phyloP scores from a whole-genome alignment of 2,329 filamentous ascomycete genomes.

The Pseudogymnoascus sp. region DNA sequence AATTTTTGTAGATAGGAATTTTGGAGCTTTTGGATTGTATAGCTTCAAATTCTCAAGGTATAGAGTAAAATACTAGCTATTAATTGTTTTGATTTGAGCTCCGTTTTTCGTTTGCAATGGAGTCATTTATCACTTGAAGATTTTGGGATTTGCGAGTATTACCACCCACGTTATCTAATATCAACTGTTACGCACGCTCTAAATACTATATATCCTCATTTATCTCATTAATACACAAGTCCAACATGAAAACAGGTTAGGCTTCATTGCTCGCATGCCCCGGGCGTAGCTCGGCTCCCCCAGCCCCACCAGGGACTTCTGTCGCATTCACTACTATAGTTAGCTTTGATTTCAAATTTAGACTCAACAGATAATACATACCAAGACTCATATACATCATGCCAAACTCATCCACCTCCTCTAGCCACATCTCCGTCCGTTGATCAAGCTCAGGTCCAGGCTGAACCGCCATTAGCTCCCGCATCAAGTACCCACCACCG shows the following conservation, averaged over 20 bases:
- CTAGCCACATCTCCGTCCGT: conserved; percentile 34
- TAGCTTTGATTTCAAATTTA: neutral
- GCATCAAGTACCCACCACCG: conserved; percentile 25
- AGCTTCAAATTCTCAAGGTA: neutral
- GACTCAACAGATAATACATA: conserved; percentile 17
- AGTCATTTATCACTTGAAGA: neutral
- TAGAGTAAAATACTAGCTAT: neutral
- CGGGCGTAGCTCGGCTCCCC: neutral
- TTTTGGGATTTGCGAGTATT: neutral
- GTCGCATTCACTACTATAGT: conserved; percentile 4
- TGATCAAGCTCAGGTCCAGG: conserved; percentile 27
- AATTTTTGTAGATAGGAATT: neutral
- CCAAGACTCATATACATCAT: conserved; percentile 34
- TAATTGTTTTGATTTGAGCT: neutral
- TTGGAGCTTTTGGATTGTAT: neutral
- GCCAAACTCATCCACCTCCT: conserved; percentile 37
- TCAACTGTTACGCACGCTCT: neutral
- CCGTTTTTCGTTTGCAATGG: neutral
- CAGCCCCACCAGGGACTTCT: neutral
- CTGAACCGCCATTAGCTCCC: conserved; percentile 29
- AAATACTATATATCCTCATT: neutral
- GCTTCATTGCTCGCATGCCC: neutral
- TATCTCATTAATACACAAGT: neutral
- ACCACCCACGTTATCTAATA: neutral
- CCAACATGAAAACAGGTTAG: neutral